Percentiles rank a stretch among this genome's conserved stretches.
Conservation (phyloP, 208 protist species). For the Paratrypanosoma confusum region DNA sequence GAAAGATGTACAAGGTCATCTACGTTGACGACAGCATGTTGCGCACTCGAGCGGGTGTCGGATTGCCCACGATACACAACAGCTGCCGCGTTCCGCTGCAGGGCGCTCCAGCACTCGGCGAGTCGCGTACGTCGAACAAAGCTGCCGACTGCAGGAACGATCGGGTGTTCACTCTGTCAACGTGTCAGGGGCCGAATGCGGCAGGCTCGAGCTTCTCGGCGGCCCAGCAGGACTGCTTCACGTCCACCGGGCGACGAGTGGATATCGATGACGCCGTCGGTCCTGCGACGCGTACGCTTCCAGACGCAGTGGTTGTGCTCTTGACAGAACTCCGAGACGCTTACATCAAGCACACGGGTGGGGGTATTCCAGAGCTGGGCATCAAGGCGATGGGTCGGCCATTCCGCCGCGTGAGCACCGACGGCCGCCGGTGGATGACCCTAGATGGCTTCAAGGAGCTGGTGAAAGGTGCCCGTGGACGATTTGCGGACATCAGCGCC, state of each 20-base stretch:
- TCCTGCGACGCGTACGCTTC: too few relatives aligned
- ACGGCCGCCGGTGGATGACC: conserved; percentile 81
- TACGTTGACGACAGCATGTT: conserved; percentile 60
- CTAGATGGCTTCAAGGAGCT: conserved; percentile 46
- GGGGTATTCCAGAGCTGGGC: conserved; percentile 80
- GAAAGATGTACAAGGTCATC: conserved; percentile 75
- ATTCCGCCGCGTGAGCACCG: conserved; percentile 47
- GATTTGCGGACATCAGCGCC: conserved; percentile 23
- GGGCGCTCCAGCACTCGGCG: too few relatives aligned
- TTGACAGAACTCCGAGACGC: conserved; percentile 59
- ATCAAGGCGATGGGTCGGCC: conserved; percentile 86
- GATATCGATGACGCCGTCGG: conserved; percentile 27
- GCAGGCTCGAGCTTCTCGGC: conserved; percentile 17
- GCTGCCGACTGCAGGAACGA: too few relatives aligned
- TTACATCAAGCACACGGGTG: conserved; percentile 62
- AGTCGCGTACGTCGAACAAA: too few relatives aligned
- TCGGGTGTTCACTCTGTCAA: too few relatives aligned
- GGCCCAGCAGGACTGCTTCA: conserved; percentile 8
- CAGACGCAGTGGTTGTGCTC: conserved; percentile 25
- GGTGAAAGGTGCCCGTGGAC: conserved; percentile 55
- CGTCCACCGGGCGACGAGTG: conserved; percentile 13
- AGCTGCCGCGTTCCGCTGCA: too few relatives aligned
- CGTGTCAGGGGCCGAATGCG: too few relatives aligned
- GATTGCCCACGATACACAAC: conserved; percentile 10
- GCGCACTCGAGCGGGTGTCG: conserved; percentile 24